Base-by-base conservation (phyloP, 768 basidiomycete genomes). In the Lentinula aciculospora region DNA sequence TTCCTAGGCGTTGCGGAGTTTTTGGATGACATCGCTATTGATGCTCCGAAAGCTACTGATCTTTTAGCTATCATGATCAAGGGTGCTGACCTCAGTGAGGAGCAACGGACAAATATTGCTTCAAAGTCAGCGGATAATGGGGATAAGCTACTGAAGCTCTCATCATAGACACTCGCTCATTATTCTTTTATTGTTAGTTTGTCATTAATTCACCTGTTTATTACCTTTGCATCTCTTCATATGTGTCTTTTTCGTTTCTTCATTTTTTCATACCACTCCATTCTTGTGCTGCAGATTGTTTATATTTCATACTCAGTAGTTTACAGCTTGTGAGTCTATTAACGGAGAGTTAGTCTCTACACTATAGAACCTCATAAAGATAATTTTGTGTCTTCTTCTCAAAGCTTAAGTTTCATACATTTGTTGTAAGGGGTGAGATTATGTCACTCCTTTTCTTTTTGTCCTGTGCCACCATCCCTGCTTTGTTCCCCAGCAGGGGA, bases 11-110 rank as follows among this genome's bases (percentile, higher is more conserved):
- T 83, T 51, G 83, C 86, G 27, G 91, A 93, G 71, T 72, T 86
- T 56, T 78, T 98, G 64, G 92, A 94, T 65, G 94, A 98, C 67
- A 81, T 94, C 58, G 86, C 88, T 29, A 86, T 94, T 63, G 94
- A 98, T 68, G 89, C 89, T 46, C 95, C 96, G 8, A 87, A 86
- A 66, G 96, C 94, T 0, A 87, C 88, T 74, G 69, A 79, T 42
- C 81, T 86, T 58, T 85, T 92, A 68, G 90, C 85, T 12, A 74
- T 82, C 59, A 83, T 96, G 74, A 71, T 96, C 58, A 85, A 81
- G 68, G 86, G 84, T 31, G 81, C 87, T 17, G 78, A 77, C 27
- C 71, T 94, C 65, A 83, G 87, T 61, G 81, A 83, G 60, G 84
- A 82, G 60, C 76, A 78, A 53, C 76, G 78, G 48, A 69, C 72